Conservation (phyloP, 371 early-diverging fungal genomes). For the Mucor piriformis region DNA sequence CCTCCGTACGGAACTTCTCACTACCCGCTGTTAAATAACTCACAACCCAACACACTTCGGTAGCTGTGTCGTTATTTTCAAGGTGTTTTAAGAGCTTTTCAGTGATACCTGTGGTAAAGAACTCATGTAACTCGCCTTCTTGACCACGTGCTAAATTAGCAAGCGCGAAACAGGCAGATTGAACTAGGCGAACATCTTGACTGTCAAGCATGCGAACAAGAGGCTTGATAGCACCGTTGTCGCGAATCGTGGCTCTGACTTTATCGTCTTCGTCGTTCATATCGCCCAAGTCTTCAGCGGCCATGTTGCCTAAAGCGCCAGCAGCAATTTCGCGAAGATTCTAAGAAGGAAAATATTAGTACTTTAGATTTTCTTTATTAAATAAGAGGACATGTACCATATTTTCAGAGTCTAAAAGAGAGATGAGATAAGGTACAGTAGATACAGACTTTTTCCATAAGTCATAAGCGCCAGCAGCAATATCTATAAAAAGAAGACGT, state of each 20-base stretch:
- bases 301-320: slow-evolving; percentile 71
- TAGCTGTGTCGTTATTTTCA: slow-evolving; percentile 47
- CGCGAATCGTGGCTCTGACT: slow-evolving; percentile 57
- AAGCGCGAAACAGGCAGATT: slow-evolving; percentile 76
- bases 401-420: slow-evolving; percentile 57
- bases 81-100: slow-evolving; percentile 24
- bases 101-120: slow-evolving; percentile 8
- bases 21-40: slow-evolving; percentile 70
- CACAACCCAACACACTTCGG: slow-evolving; percentile 74
- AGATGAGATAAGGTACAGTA: slow-evolving; percentile 63
- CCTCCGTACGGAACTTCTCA: slow-evolving; percentile 49
- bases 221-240: slow-evolving; percentile 63
- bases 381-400: slow-evolving; percentile 31
- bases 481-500: slow-evolving; percentile 39
- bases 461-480: slow-evolving; percentile 65
- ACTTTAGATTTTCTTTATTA: too few relatives aligned
- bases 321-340: slow-evolving; percentile 41
- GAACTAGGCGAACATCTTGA: slow-evolving; percentile 45
- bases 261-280: slow-evolving; percentile 69
- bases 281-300: slow-evolving; percentile 76
- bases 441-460: slow-evolving; percentile 59
- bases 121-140: slow-evolving; percentile 41
- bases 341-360: too few relatives aligned
- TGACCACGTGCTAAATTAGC: slow-evolving; percentile 75
- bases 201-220: slow-evolving; percentile 60